Evolutionary conservation across 2,329 filamentous ascomycete genomes (phyloP).

Genomic region (Hymenoscyphus repandus): DNA sequence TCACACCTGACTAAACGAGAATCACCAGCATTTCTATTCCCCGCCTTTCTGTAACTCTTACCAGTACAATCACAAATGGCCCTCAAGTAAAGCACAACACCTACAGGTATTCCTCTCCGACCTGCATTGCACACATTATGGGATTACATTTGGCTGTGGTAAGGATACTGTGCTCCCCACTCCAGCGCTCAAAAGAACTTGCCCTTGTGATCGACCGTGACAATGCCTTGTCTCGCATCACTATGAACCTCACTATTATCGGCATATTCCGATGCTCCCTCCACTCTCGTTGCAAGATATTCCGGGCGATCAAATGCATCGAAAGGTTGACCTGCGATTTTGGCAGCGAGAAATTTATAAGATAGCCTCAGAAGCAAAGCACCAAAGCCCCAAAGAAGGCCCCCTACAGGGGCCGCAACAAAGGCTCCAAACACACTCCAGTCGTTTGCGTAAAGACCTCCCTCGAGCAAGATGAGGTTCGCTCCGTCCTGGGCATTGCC

Average conservation of each 20-base stretch:
- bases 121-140: not conserved
- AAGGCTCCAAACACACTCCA: conserved; percentile 83
- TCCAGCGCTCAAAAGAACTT: conserved; percentile 26
- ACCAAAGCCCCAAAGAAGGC: conserved; percentile 63
- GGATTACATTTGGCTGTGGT: not conserved
- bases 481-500: conserved; percentile 58
- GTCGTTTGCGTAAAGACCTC: conserved; percentile 70
- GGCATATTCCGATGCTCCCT: conserved; percentile 28
- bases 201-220: conserved; percentile 28
- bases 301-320: conserved; percentile 58
- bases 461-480: conserved; percentile 64
- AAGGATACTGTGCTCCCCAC: not conserved
- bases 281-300: conserved; percentile 18
- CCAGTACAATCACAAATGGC: too few relatives aligned
- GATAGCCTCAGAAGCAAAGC: conserved; percentile 56
- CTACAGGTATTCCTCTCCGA: not conserved
- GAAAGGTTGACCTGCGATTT: conserved; percentile 55
- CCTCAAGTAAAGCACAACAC: too few relatives aligned
- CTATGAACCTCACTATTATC: conserved; percentile 18
- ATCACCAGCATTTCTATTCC: too few relatives aligned
- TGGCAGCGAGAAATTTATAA: conserved; percentile 54
- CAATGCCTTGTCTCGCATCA: conserved; percentile 17
- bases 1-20: too few relatives aligned
- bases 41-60: too few relatives aligned
- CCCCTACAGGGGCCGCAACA: conserved; percentile 71